These are phyloP conservation scores for Hygrocybe coccinea DNA, from an alignment of 768 basidiomycete species.

Conservation along the genomic window DNA sequence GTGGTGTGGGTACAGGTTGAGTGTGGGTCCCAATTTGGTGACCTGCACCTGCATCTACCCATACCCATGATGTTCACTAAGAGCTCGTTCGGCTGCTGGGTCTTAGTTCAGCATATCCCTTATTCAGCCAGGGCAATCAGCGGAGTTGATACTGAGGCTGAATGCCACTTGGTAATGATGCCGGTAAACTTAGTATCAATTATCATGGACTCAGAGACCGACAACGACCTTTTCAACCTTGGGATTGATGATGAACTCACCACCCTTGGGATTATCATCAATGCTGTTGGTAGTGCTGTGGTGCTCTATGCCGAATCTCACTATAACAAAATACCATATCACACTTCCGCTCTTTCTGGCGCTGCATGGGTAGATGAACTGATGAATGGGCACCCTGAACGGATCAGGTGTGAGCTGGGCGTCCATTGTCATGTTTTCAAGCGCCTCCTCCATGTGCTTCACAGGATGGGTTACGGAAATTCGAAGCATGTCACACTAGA, in stretches of 20 bases:
- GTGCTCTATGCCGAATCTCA: not conserved
- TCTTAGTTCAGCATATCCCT: no score
- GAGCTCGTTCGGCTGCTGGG: no score
- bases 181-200: not conserved
- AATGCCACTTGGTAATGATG: not conserved
- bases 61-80: no score
- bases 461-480: conserved; percentile 23
- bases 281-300: not conserved
- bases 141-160: not conserved
- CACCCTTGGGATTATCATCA: not conserved
- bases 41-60: no score
- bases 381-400: conserved; percentile 15
- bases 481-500: conserved; percentile 23
- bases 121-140: no score
- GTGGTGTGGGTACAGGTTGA: no score
- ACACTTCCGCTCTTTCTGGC: conserved; percentile 17
- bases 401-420: conserved; percentile 5
- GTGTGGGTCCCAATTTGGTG: no score
- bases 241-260: no score
- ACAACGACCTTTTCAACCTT: no score
- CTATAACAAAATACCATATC: not conserved
- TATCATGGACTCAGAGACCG: not conserved
- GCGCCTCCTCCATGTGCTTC: not conserved
- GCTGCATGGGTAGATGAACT: conserved; percentile 18
- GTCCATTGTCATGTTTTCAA: not conserved